phyloP scores from a whole-genome alignment of 1,139 yeast species.

The Debaryomycetaceae sp. region DNA sequence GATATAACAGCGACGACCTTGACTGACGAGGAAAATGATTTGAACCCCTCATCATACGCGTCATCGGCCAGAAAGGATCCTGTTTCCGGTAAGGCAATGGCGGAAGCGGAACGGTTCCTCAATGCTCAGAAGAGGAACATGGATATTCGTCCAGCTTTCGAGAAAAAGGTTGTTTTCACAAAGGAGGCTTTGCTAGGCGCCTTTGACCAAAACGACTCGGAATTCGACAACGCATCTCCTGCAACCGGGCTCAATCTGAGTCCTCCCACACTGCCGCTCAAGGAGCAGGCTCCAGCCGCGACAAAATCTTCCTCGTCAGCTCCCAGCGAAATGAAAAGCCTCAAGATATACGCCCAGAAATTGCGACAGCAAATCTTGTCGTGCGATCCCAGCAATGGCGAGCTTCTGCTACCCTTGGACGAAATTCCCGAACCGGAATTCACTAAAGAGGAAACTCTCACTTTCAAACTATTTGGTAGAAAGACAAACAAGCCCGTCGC shows the following conservation, averaged over 20 bases:
- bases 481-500: constrained; percentile 5
- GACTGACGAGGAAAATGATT: constrained; percentile 34
- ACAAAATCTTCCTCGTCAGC: constrained; percentile 2
- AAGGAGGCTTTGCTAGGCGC: constrained; percentile 23
- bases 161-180: constrained; percentile 18
- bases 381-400: constrained; percentile 11
- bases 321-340: constrained; percentile 13
- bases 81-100: constrained; percentile 17
- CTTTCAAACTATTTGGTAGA: constrained; percentile 24
- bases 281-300: constrained; percentile 4
- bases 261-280: constrained; percentile 29
- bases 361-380: constrained; percentile 17
- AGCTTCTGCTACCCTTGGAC: constrained; percentile 4
- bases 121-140: constrained; percentile 25
- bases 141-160: constrained; percentile 24
- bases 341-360: constrained; percentile 26
- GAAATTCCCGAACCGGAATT: constrained; percentile 18
- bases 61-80: constrained; percentile 7
- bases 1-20: constrained; percentile 26
- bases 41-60: constrained; percentile 12
- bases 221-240: constrained; percentile 6
- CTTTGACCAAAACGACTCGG: constrained; percentile 22
- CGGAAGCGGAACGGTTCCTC: constrained; percentile 25
- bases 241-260: constrained; percentile 9
- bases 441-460: constrained; percentile 25